phyloP scores from a whole-genome alignment of 2,329 filamentous ascomycete genomes.

The Xylariaceae sp. region DNA sequence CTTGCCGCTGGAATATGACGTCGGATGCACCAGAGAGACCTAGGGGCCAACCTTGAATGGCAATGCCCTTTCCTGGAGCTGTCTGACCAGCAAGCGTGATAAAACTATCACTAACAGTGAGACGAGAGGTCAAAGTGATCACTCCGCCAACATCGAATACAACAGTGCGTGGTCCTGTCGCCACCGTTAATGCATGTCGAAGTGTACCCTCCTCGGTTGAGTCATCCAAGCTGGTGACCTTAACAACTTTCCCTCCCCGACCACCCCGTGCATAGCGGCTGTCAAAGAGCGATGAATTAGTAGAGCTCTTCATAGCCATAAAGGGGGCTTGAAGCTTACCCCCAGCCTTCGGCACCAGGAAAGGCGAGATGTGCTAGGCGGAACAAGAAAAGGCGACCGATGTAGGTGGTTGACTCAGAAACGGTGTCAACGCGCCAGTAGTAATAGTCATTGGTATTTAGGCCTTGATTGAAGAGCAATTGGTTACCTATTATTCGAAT shows the following conservation, averaged over 20 bases:
- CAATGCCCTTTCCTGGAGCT: slow-evolving; percentile 43
- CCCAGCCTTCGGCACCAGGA: slow-evolving; percentile 37
- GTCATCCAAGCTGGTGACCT: slow-evolving; percentile 37
- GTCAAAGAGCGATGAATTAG: background rate
- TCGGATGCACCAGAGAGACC: slow-evolving; percentile 33
- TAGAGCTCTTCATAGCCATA: background rate
- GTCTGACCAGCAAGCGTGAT: slow-evolving; percentile 48
- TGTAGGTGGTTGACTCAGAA: slow-evolving; percentile 14
- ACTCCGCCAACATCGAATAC: slow-evolving; percentile 48
- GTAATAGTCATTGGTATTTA: slow-evolving; percentile 26
- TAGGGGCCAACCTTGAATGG: slow-evolving; percentile 30
- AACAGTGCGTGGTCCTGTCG: slow-evolving; percentile 42
- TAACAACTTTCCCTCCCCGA: slow-evolving; percentile 35
- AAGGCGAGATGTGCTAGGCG: slow-evolving; percentile 35
- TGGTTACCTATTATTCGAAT: background rate
- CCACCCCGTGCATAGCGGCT: slow-evolving; percentile 34
- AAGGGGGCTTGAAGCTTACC: slow-evolving; percentile 16
- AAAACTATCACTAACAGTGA: slow-evolving; percentile 43
- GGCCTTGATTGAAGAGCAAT: slow-evolving; percentile 5
- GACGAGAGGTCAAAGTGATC: slow-evolving; percentile 43
- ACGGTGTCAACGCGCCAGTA: slow-evolving; percentile 34
- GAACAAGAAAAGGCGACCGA: slow-evolving; percentile 31
- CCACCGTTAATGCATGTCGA: slow-evolving; percentile 37
- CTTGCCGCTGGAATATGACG: background rate
- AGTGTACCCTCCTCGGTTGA: slow-evolving; percentile 32